A percentile compares a stretch with the other conserved stretches of the same genome.
Evolutionary conservation across 2,329 filamentous ascomycete genomes (phyloP).

Genomic region (Chlorencoelia australis): DNA sequence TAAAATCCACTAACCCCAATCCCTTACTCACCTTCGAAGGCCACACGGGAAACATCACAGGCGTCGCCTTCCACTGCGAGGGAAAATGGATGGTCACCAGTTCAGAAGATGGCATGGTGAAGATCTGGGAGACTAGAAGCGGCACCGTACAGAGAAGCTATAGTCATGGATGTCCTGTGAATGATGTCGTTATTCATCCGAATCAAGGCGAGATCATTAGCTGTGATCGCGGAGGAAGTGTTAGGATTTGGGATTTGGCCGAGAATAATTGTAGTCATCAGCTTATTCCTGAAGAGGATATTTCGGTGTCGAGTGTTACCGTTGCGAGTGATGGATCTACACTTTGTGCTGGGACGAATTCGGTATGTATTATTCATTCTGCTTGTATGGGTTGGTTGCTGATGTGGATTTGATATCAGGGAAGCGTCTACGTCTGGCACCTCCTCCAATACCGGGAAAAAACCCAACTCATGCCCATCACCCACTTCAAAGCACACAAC

Average conservation of each 20-base stretch:
- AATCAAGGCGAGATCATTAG: constrained; percentile 98
- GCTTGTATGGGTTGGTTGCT: neutral
- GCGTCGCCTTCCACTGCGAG: constrained; percentile 95
- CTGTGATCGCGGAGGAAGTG: constrained; percentile 85
- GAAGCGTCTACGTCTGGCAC: constrained; percentile 95
- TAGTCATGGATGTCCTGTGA: constrained; percentile 77
- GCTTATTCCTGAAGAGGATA: constrained; percentile 90
- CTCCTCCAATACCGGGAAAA: constrained; percentile 64
- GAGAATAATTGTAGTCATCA: constrained; percentile 97
- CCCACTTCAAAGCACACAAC: constrained; percentile 61
- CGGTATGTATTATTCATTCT: constrained; percentile 47
- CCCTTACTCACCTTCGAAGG: constrained; percentile 90
- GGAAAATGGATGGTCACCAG: constrained; percentile 99
- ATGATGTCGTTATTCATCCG: constrained; percentile 98
- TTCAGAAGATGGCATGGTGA: constrained; percentile 69
- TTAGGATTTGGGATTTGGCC: constrained; percentile 90
- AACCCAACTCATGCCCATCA: constrained; percentile 60
- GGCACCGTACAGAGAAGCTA: constrained; percentile 76
- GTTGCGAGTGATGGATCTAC: constrained; percentile 90
- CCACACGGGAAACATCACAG: constrained; percentile 91
- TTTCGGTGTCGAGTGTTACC: constrained; percentile 86
- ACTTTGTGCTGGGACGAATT: constrained; percentile 87
- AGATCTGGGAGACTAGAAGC: constrained; percentile 28
- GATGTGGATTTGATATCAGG: constrained; percentile 39
- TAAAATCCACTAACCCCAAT: constrained; percentile 95